Evolutionary conservation across 768 basidiomycete genomes (phyloP).

Genomic region (Tricholoma saponaceum): DNA sequence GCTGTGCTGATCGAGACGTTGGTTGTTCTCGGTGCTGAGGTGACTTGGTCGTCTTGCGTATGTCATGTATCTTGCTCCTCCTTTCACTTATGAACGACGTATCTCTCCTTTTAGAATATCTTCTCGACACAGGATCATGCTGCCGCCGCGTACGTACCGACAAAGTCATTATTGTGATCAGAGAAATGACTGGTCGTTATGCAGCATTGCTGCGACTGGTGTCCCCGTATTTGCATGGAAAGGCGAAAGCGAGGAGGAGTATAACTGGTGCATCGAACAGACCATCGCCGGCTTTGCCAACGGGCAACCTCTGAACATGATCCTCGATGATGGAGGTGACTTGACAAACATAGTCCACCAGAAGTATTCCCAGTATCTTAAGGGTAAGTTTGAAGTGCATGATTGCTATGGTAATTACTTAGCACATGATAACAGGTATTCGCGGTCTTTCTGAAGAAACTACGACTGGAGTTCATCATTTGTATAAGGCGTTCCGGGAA

Average conservation of each 20-base stretch:
- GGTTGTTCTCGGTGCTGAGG: conserved; percentile 91
- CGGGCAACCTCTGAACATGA: conserved; percentile 91
- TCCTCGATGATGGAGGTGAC: conserved; percentile 98
- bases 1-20: conserved; percentile 99
- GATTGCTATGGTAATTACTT: background rate
- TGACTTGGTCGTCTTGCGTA: conserved; percentile 98
- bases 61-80: conserved; percentile 22
- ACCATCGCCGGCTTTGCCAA: conserved; percentile 83
- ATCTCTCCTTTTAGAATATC: conserved; percentile 66
- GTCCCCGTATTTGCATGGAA: conserved; percentile 99
- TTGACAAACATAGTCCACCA: conserved; percentile 93
- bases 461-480: conserved; percentile 98
- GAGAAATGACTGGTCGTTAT: background rate
- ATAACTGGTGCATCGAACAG: conserved; percentile 97
- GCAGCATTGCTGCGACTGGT: conserved; percentile 93
- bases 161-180: background rate
- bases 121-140: conserved; percentile 99
- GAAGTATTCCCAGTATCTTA: conserved; percentile 88
- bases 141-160: conserved; percentile 77
- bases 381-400: conserved; percentile 38
- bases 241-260: conserved; percentile 99
- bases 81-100: background rate
- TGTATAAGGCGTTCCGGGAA: conserved; percentile 97
- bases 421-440: conserved; percentile 50
- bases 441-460: conserved; percentile 98